Evolutionary conservation across 345 rosid genomes (phyloP), one percentile per base, ranked within the genome.

Genomic region (Garcia nutans): DNA sequence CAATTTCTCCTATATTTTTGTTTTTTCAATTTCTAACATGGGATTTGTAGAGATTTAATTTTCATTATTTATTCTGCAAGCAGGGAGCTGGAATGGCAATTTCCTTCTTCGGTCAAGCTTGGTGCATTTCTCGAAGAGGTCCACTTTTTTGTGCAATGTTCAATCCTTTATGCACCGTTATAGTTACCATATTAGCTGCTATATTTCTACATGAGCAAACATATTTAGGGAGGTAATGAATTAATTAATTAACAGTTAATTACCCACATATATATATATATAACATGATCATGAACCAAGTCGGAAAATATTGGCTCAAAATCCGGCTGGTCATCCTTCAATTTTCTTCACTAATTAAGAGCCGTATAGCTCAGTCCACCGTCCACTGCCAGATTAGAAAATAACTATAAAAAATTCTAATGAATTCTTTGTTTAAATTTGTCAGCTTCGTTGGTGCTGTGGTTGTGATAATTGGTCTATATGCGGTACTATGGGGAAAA

Each of bases 401-500:
- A 47, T 47, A 11, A 12, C 13, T 11, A 47, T 3, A 9, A 5
- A 2, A n/a, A 22, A 2, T 13, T 19, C 1, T 23, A 20, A 74
- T 22, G 6, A 50, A 10, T 54, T 47, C 42, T 17, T 22, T 20
- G 58, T n/a, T 28, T 62, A 22, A 15, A 31, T 24, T 26, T 6
- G 44, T 63, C 77, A 79, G 83, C 75, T 50, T 84, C 76, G 64
- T 71, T 2, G 83, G 87, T 10, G 79, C 83, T 13, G 5, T 59
- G 12, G 80, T 41, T 37, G 80, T 72, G 58, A 72, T 72, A 8
- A 19, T 78, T 24, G 80, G 80, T 23, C 52, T 72, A 15, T 72
- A 57, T n/a, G 17, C 56, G 11, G 80, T 78, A 6, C 54, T 78
- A 19, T 78, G 80, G 76, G 87, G 87, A 1, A 84, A 84, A 74